phyloP scores from a whole-genome alignment of 345 rosid species.

The Eucalyptus cloeziana region DNA sequence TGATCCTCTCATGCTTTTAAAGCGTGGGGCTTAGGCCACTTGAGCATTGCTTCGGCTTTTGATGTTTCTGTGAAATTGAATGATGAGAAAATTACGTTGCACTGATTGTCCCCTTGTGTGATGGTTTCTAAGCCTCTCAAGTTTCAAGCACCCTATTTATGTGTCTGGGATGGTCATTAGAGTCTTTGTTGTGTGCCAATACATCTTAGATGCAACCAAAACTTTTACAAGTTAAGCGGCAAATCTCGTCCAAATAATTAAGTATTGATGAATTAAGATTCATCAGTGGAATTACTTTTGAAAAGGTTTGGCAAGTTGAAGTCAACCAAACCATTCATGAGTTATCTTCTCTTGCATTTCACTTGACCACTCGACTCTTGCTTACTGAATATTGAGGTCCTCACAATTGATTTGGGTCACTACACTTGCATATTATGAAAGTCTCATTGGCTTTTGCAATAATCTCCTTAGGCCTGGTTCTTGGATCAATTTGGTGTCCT shows the following conservation, averaged over 20 bases:
- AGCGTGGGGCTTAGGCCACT: neutral
- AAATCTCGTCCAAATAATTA: neutral
- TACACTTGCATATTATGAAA: neutral
- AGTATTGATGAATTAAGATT: neutral
- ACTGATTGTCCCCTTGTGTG: neutral
- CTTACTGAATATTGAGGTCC: neutral
- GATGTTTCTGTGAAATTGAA: neutral
- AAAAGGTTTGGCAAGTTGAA: neutral
- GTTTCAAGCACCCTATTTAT: neutral
- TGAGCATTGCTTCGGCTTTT: neutral
- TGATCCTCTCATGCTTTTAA: neutral
- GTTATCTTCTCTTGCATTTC: neutral
- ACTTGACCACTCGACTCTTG: neutral
- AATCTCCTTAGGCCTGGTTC: slow-evolving; percentile 66
- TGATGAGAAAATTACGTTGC: neutral
- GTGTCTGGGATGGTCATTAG: neutral
- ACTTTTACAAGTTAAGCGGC: neutral
- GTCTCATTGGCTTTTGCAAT: neutral
- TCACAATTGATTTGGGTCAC: neutral
- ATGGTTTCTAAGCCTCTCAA: neutral
- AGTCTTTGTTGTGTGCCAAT: neutral
- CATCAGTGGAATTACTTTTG: neutral
- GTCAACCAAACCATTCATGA: neutral
- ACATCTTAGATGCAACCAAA: neutral
- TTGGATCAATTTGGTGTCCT: slow-evolving; percentile 97